A percentile compares a stretch with the other conserved stretches of the same genome.
These are phyloP conservation scores for Rhytidiadelphus loreus DNA, from an alignment of 225 moss, liverwort and hornwort genomes.

Conservation along the genomic window DNA sequence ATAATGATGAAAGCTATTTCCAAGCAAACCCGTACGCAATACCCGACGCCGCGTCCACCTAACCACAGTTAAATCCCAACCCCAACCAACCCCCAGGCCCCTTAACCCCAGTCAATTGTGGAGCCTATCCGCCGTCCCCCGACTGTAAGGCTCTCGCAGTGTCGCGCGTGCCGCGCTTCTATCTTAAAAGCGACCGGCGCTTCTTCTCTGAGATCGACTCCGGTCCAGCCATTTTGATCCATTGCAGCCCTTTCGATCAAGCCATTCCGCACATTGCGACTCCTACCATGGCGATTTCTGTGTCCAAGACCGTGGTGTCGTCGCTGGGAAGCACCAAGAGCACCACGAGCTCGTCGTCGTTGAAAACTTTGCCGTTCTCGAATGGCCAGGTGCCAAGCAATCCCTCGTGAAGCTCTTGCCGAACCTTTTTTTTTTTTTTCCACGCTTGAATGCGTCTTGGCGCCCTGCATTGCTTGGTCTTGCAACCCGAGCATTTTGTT, in stretches of 20 bases:
- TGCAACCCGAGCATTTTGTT: background rate
- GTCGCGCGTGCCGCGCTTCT: background rate
- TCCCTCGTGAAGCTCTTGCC: background rate
- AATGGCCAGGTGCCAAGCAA: conserved; percentile 10
- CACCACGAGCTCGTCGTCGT: background rate
- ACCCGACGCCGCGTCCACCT: background rate
- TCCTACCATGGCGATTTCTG: conserved; percentile 8
- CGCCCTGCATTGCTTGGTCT: background rate
- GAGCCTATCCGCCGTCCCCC: background rate
- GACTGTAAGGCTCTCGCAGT: background rate
- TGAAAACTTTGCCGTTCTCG: conserved; percentile 17
- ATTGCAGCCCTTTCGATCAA: background rate
- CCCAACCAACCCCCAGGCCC: no score
- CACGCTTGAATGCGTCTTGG: background rate
- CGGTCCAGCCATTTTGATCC: background rate
- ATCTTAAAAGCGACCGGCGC: background rate
- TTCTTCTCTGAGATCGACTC: background rate
- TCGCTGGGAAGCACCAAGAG: background rate
- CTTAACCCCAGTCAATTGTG: background rate
- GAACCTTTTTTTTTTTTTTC: background rate
- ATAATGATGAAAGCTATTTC: background rate
- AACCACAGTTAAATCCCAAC: background rate
- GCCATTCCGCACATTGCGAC: background rate
- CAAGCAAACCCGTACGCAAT: background rate
- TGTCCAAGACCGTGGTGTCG: background rate